Percentiles rank a stretch among this genome's conserved stretches.
Evolutionary conservation across 2,329 filamentous ascomycete genomes (phyloP).

Genomic region (Verruconis gallopava): DNA sequence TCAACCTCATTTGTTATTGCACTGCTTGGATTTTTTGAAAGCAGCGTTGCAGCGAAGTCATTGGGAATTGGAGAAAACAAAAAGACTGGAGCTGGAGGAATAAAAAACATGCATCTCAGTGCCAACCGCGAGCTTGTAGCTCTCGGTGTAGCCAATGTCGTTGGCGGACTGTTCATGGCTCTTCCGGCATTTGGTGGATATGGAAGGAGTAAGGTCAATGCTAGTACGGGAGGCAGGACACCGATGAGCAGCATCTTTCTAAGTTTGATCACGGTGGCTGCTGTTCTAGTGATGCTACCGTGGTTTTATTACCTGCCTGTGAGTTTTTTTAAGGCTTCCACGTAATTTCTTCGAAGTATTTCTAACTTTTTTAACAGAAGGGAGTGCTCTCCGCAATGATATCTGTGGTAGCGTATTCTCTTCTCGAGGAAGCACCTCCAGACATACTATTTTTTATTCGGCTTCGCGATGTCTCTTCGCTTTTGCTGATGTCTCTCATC

Average conservation of each 20-base stretch:
- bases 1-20: conserved; percentile 88
- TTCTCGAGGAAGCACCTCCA: conserved; percentile 89
- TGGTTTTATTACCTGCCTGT: conserved; percentile 96
- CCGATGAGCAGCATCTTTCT: conserved; percentile 89
- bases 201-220: conserved; percentile 89
- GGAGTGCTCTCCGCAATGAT: conserved; percentile 89
- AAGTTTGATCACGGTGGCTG: conserved; percentile 67
- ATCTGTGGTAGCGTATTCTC: conserved; percentile 82
- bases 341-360: not conserved
- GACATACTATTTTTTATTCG: conserved; percentile 81
- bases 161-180: conserved; percentile 83
- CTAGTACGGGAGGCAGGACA: conserved; percentile 78
- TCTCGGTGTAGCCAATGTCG: conserved; percentile 77
- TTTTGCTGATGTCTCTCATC: conserved; percentile 79
- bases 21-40: conserved; percentile 95
- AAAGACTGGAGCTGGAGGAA: conserved; percentile 48
- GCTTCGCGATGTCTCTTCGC: conserved; percentile 75
- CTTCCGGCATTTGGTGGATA: conserved; percentile 93
- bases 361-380: conserved; percentile 45
- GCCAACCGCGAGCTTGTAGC: conserved; percentile 90
- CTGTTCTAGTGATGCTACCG: conserved; percentile 69
- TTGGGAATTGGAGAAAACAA: conserved; percentile 46
- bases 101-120: conserved; percentile 71
- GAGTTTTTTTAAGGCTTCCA: conserved; percentile 26
- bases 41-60: conserved; percentile 88